A percentile compares a stretch with the other conserved stretches of the same genome.
phyloP scores from a whole-genome alignment of 2,329 filamentous ascomycete genomes.

The Apiospora phragmitis region DNA sequence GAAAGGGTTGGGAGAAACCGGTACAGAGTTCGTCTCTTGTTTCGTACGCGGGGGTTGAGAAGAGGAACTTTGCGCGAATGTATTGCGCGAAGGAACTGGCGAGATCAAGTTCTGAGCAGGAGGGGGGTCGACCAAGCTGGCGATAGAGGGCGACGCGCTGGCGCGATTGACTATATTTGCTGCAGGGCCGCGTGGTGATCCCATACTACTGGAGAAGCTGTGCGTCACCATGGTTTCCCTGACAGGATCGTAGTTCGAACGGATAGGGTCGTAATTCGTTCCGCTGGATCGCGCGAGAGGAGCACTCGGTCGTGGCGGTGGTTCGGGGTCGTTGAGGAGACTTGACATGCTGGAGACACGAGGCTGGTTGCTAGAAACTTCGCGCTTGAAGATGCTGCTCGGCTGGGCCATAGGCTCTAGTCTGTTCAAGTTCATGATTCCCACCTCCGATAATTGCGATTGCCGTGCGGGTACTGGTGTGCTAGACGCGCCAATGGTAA shows the following conservation, averaged over 20 bases:
- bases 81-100: constrained; percentile 37
- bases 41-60: constrained; percentile 30
- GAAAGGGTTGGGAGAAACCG: constrained; percentile 44
- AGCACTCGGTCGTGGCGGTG: constrained; percentile 45
- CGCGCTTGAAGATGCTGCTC: constrained; percentile 49
- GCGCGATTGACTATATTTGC: constrained; percentile 60
- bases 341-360: constrained; percentile 45
- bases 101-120: constrained; percentile 39
- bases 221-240: constrained; percentile 57
- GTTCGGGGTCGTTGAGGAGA: constrained; percentile 54
- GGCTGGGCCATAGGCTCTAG: constrained; percentile 37
- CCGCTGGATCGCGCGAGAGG: constrained; percentile 64
- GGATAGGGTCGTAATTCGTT: constrained; percentile 87
- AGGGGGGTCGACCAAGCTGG: constrained; percentile 80
- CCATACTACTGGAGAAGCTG: constrained; percentile 42
- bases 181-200: constrained; percentile 51
- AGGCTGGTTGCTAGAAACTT: constrained; percentile 44
- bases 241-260: constrained; percentile 70
- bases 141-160: constrained; percentile 89
- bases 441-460: constrained; percentile 42
- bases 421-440: constrained; percentile 23
- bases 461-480: constrained; percentile 34
- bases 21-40: constrained; percentile 39
- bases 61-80: constrained; percentile 31
- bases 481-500: constrained; percentile 1